Evolutionary conservation across 2,329 filamentous ascomycete genomes (phyloP).

Genomic region (Sporothrix brasiliensis): DNA sequence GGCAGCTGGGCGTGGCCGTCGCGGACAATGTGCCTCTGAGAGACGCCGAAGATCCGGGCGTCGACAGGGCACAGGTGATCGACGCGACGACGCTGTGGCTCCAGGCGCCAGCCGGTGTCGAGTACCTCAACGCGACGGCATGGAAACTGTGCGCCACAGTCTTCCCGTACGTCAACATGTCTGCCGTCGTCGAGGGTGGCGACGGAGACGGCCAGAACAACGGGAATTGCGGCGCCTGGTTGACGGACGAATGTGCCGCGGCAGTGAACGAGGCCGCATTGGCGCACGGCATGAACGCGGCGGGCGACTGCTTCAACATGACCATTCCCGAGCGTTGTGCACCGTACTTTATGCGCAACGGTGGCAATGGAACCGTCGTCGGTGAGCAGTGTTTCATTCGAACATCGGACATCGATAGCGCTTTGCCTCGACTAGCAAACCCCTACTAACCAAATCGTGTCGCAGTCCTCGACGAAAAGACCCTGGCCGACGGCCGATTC

Average conservation of each 20-base stretch:
- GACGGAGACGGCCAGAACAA: not conserved
- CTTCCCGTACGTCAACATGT: slow-evolving; percentile 28
- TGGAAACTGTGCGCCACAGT: slow-evolving; percentile 33
- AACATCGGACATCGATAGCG: too few species aligned
- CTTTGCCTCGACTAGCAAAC: not conserved
- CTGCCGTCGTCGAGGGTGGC: not conserved
- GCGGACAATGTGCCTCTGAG: slow-evolving; percentile 25
- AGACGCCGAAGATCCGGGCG: slow-evolving; percentile 10
- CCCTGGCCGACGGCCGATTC: slow-evolving; percentile 23
- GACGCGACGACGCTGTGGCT: slow-evolving; percentile 28
- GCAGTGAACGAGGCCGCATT: slow-evolving; percentile 13
- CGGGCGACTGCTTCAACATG: slow-evolving; percentile 25
- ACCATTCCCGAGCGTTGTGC: slow-evolving; percentile 14
- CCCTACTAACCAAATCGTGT: not conserved
- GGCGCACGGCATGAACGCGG: slow-evolving; percentile 10
- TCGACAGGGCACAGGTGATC: slow-evolving; percentile 13
- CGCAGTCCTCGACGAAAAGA: slow-evolving; percentile 21
- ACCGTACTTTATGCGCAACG: slow-evolving; percentile 17
- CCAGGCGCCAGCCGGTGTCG: slow-evolving; percentile 20
- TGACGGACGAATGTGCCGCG: slow-evolving; percentile 29
- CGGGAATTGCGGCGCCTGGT: slow-evolving; percentile 27
- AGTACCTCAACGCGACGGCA: slow-evolving; percentile 11
- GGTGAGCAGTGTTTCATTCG: slow-evolving; percentile 2
- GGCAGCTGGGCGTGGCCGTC: slow-evolving; percentile 31
- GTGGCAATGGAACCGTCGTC: slow-evolving; percentile 23